Percentiles rank a stretch among this genome's conserved stretches.
phyloP scores from a whole-genome alignment of 2,329 filamentous ascomycete species.

The Verticillium isaacii region DNA sequence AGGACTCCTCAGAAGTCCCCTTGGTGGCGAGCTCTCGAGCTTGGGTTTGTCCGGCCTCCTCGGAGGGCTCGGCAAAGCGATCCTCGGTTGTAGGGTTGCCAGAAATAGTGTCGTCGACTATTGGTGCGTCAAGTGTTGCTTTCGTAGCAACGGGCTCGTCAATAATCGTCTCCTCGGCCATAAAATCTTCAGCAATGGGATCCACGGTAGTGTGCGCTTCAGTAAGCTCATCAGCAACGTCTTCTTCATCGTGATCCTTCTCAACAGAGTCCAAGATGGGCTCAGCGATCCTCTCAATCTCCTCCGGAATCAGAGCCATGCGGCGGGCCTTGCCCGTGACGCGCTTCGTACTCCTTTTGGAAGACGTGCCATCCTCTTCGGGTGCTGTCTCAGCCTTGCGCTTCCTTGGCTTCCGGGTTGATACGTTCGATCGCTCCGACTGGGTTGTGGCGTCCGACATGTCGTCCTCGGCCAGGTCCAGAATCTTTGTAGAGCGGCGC shows the following conservation, averaged over 20 bases:
- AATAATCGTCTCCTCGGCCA: neutral
- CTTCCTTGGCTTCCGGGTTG: neutral
- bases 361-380: neutral
- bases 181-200: neutral
- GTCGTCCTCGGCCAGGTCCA: neutral
- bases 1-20: neutral
- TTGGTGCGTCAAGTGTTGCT: neutral
- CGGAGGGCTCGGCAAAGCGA: no score
- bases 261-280: neutral
- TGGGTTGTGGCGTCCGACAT: neutral
- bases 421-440: neutral
- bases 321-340: neutral
- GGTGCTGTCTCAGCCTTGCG: neutral
- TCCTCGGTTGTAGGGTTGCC: neutral
- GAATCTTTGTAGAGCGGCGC: neutral
- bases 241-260: neutral
- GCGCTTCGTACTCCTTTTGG: neutral
- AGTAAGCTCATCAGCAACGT: neutral
- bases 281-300: slow-evolving; percentile 5
- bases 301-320: slow-evolving; percentile 19
- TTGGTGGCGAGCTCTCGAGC: neutral
- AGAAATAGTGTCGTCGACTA: neutral
- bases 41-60: no score
- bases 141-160: neutral
- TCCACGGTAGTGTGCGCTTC: neutral